Evolutionary conservation across 371 early-diverging fungal genomes (phyloP).

Genomic region (Saksenaea oblongispora): DNA sequence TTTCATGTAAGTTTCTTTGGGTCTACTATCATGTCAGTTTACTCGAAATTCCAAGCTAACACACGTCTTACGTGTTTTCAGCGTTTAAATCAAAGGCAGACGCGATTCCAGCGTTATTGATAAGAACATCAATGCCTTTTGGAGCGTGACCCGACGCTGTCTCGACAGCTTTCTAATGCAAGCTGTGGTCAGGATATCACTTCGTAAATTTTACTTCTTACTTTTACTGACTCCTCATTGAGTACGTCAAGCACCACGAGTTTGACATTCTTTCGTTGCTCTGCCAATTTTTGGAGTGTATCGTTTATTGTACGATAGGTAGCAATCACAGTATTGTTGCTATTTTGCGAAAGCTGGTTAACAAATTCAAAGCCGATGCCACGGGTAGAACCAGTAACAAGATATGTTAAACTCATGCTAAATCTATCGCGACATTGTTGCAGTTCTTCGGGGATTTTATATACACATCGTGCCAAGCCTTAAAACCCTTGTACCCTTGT

Average conservation of each 20-base stretch:
- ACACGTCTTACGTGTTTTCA: not conserved
- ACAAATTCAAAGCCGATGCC: conserved; percentile 36
- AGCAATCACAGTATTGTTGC: conserved; percentile 15
- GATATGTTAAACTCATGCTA: conserved; percentile 1
- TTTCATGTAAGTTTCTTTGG: conserved; percentile 3
- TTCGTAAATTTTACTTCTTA: not conserved
- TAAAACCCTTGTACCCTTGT: too few relatives aligned
- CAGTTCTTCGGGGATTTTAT: too few relatives aligned
- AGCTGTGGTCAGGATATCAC: not conserved
- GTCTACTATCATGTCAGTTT: conserved; percentile 2
- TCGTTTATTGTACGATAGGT: conserved; percentile 17
- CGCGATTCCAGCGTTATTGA: conserved; percentile 14
- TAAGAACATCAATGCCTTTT: conserved; percentile 28
- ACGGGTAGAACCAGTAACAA: conserved; percentile 27
- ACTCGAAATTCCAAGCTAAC: not conserved
- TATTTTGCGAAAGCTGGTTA: conserved; percentile 13
- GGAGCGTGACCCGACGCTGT: conserved; percentile 19
- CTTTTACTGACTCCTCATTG: conserved; percentile 19
- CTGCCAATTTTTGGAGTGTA: conserved; percentile 17
- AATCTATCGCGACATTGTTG: not conserved
- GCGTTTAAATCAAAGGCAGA: not conserved
- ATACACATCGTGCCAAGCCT: too few relatives aligned
- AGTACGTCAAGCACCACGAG: conserved; percentile 16
- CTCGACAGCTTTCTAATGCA: conserved; percentile 20
- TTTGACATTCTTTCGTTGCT: conserved; percentile 14